A percentile compares a stretch with the other conserved stretches of the same genome.
Conservation (phyloP, 2,329 filamentous ascomycete genomes). For the Exophiala mesophila region DNA sequence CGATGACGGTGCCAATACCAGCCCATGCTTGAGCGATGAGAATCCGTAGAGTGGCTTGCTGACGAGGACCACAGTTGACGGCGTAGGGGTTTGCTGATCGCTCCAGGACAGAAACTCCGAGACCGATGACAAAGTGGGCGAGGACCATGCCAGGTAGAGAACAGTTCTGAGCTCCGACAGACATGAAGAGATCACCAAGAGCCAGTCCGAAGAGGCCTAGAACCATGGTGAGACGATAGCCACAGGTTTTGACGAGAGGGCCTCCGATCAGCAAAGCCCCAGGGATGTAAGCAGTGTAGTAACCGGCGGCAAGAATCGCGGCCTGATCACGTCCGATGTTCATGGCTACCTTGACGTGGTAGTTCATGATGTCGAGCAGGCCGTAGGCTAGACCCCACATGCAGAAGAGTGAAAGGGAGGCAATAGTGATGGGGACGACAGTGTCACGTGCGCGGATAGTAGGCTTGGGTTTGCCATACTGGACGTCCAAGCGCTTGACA, state of each 20-base stretch:
- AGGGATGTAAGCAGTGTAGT: slow-evolving; percentile 24
- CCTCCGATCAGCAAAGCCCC: slow-evolving; percentile 24
- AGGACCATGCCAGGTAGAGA: slow-evolving; percentile 21
- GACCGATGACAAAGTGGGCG: slow-evolving; percentile 66
- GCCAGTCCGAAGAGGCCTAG: slow-evolving; percentile 64
- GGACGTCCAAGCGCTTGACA: slow-evolving; percentile 30
- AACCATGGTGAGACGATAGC: slow-evolving; percentile 66
- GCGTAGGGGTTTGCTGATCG: slow-evolving; percentile 74
- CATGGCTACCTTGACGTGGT: slow-evolving; percentile 26
- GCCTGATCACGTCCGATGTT: slow-evolving; percentile 19
- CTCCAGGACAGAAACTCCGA: slow-evolving; percentile 68
- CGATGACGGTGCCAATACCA: slow-evolving; percentile 68
- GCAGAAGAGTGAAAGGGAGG: slow-evolving; percentile 39
- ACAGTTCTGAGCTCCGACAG: slow-evolving; percentile 19
- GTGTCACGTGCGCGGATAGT: slow-evolving; percentile 14
- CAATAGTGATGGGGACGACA: slow-evolving; percentile 18
- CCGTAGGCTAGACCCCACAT: slow-evolving; percentile 52
- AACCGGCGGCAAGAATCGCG: slow-evolving; percentile 24
- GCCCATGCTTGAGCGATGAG: slow-evolving; percentile 74
- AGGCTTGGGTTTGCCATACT: slow-evolving; percentile 11
- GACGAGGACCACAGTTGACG: slow-evolving; percentile 68
- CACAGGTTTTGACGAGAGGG: slow-evolving; percentile 20
- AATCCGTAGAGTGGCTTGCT: slow-evolving; percentile 70
- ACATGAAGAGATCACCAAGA: slow-evolving; percentile 64
- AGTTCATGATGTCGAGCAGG: slow-evolving; percentile 46